Conservation (phyloP, 75 land plant genomes). For the Sequoia sempervirens region DNA sequence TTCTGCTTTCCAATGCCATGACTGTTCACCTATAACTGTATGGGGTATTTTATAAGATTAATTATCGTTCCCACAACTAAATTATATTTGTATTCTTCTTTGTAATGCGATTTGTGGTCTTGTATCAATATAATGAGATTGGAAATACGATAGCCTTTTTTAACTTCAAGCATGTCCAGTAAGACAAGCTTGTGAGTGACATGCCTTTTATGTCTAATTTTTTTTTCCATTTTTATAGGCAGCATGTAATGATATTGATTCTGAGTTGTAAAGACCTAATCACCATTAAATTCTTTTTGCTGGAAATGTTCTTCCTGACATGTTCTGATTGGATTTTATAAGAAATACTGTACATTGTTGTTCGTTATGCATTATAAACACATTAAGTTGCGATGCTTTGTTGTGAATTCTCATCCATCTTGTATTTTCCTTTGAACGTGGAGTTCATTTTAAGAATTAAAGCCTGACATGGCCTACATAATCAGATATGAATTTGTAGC, state of each 20-base stretch:
- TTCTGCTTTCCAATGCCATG: background rate
- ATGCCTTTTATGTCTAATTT: background rate
- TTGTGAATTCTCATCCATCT: no score
- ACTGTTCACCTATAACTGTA: background rate
- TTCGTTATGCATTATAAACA: no score
- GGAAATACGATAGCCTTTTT: background rate
- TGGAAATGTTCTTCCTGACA: background rate
- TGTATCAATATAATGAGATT: background rate
- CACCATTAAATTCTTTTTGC: background rate
- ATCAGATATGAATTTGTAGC: background rate
- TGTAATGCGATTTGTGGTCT: background rate
- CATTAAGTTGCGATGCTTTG: no score
- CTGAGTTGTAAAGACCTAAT: background rate
- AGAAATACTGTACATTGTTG: background rate
- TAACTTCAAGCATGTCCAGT: background rate
- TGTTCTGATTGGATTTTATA: background rate
- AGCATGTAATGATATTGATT: background rate
- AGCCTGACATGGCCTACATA: background rate
- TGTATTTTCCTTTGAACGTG: no score
- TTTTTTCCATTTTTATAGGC: background rate
- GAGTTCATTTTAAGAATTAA: no score
- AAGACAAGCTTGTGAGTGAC: background rate
- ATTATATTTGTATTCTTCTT: background rate
- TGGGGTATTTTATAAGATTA: background rate
- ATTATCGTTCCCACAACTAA: background rate